Conservation (phyloP, 2,329 filamentous ascomycete species). For the Diaporthe eres region DNA sequence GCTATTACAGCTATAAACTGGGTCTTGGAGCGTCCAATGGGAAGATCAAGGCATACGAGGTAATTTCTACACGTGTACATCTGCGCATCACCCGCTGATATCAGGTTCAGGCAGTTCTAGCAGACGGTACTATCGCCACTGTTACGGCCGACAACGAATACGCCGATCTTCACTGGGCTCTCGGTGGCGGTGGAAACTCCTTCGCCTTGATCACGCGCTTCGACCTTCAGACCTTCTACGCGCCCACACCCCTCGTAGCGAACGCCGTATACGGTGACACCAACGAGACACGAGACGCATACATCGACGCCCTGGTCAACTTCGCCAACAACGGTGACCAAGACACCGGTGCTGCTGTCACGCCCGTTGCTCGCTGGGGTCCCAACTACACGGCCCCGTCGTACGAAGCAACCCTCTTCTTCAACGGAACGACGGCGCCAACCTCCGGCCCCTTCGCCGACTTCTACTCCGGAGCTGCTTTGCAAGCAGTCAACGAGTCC, state of each 20-base stretch:
- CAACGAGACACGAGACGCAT: slow-evolving; percentile 23
- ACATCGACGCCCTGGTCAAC: slow-evolving; percentile 33
- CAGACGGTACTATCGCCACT: slow-evolving; percentile 46
- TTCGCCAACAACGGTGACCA: slow-evolving; percentile 35
- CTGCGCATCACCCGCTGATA: background rate
- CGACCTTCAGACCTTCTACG: slow-evolving; percentile 45
- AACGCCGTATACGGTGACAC: slow-evolving; percentile 24
- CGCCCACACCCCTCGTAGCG: background rate
- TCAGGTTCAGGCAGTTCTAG: slow-evolving; percentile 44
- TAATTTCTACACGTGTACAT: background rate
- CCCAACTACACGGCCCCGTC: slow-evolving; percentile 1
- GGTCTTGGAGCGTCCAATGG: slow-evolving; percentile 9
- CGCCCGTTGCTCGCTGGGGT: slow-evolving; percentile 4
- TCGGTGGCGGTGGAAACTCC: slow-evolving; percentile 48
- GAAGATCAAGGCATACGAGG: slow-evolving; percentile 24
- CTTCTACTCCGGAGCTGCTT: slow-evolving; percentile 2
- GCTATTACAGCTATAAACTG: slow-evolving; percentile 46
- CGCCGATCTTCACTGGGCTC: slow-evolving; percentile 49
- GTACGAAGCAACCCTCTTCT: slow-evolving; percentile 31
- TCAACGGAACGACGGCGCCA: slow-evolving; percentile 26
- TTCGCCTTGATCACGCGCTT: slow-evolving; percentile 52
- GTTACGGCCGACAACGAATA: slow-evolving; percentile 46
- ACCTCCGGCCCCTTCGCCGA: slow-evolving; percentile 20
- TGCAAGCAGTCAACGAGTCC: background rate
- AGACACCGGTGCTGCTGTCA: slow-evolving; percentile 33